Base-by-base conservation (phyloP, 192 early-diverging fungal genomes). In the Backusella australiensis region DNA sequence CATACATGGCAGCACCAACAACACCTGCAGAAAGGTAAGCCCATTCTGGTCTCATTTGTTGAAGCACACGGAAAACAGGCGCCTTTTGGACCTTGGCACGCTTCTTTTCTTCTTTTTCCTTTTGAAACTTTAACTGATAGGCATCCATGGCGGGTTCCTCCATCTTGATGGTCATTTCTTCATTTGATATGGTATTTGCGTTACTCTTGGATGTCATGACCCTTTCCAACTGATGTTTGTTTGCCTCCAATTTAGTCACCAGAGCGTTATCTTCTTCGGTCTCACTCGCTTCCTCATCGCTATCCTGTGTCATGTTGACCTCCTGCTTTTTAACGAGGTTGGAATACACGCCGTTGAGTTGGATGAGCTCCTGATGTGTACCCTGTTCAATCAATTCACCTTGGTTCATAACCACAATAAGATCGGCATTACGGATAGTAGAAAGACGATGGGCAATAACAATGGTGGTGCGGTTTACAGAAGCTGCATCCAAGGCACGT, bases 361-460 rank as follows among this genome's bases (percentile, higher is more conserved):
- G 74, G 38, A 96, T 66, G 49, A 98, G 85, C 77, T 94, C 85
- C 32, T 90, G 84, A 79, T 96, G 96, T 34, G 82, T 88, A 19
- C 97, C 97, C n/a, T 82, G 71, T 82, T 96, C 93, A 19, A 91
- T 85, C 67, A 95, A 79, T 4, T 78, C 75, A 32, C 93, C 93
- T 68, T 90, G 65, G 81, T 88, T 79, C 73, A 97, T 88, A 15
- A 96, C 95, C n/a, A 94, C 90, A 76, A 98, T 98, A 42, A 88
- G 73, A 81, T 97, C 91, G 9, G 94, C 91, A 65, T 95, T 90
- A 46, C 87, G 85, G 73, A 98, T 92, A n/a, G 96, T 98, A 44
- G 93, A 95, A 49, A 98, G 82, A 29, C 96, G 90, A 80, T 96
- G 90, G 5, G 96, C 96, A 80, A 98, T 91, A 2, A 93, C 91